Evolutionary conservation across 2,329 filamentous ascomycete species (phyloP), one percentile per base, ranked within the genome.

Genomic region (Apiospora rasikravindrae): DNA sequence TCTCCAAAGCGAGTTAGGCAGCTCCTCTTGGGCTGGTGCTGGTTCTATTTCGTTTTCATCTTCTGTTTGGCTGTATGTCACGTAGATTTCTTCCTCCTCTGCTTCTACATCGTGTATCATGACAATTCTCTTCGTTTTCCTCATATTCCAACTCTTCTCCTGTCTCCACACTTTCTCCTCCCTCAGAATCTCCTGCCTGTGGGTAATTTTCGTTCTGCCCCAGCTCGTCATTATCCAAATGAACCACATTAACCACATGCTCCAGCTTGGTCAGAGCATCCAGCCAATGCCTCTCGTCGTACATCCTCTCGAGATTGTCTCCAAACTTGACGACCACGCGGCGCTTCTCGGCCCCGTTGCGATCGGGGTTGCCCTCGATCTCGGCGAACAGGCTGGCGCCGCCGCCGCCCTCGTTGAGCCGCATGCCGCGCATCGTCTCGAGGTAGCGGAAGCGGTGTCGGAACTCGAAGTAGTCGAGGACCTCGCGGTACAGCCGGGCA

Each of bases 241-340:
- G 19, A 29, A 40, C 33, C 57, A 40, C 33, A 16, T 64, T 24
- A 22, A 64, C 57, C 33, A 64, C 57, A 40, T 64, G 57, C 33
- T 64, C 57, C 8, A 64, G 57, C 19, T 40, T 22, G 19, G 8
- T 4, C 22, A 64, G 33, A 6, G 5, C 8, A 19, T 5, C 2
- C 33, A 40, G 22, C 8, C 33, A 40, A 8, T 4, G 8, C 10
- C n/a, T 40, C 57, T 64, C 57, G 19, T 37, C 10, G 8, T 22
- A n/a, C 8, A 64, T 11, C 10, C 57, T n/a, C 10, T 4, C 1
- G 22, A 7, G 8, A 40, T 40, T 14, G 24, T 29, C 51, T 11
- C 57, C 57, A 33, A 13, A n/a, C 19, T 64, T 64, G 57, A 64
- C 57, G 57, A 40, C 57, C 29, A 64, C 29, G 57, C 57, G 57